phyloP scores from a whole-genome alignment of 345 rosid genomes.

The Zanthoxylum bungeanum region DNA sequence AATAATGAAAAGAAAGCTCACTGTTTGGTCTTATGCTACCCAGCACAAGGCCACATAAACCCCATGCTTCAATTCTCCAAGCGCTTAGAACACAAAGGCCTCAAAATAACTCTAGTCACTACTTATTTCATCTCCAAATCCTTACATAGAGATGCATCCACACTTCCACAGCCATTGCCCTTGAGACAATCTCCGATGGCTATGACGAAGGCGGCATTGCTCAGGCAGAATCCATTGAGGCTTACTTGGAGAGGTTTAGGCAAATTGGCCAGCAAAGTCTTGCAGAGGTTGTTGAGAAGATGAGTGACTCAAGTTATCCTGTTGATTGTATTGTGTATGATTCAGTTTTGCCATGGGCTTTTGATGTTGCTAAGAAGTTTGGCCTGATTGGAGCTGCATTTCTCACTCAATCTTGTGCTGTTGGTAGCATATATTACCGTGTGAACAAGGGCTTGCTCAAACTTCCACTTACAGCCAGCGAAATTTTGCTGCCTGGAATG shows the following conservation, averaged over 20 bases:
- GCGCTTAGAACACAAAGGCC: slow-evolving; percentile 15
- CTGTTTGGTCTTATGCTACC: no score
- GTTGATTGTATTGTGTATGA: slow-evolving; percentile 26
- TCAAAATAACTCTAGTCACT: slow-evolving; percentile 16
- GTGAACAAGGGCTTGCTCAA: slow-evolving; percentile 15
- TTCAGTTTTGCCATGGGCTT: slow-evolving; percentile 30
- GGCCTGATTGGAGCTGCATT: slow-evolving; percentile 30
- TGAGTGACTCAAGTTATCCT: slow-evolving; percentile 2
- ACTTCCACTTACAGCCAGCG: slow-evolving; percentile 17
- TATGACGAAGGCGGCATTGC: slow-evolving; percentile 25
- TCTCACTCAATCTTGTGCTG: slow-evolving; percentile 35
- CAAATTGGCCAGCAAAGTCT: slow-evolving; percentile 24
- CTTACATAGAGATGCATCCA: slow-evolving; percentile 9
- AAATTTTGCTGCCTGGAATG: slow-evolving; percentile 26
- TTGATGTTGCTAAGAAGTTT: slow-evolving; percentile 32
- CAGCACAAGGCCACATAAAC: slow-evolving; percentile 43
- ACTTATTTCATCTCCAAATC: slow-evolving; percentile 18
- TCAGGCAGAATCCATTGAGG: slow-evolving; percentile 8
- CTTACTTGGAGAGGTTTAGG: slow-evolving; percentile 18
- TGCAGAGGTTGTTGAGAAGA: slow-evolving; percentile 12
- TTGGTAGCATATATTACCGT: slow-evolving; percentile 19
- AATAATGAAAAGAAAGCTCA: no score
- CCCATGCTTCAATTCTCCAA: slow-evolving; percentile 40
- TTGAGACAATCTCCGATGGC: slow-evolving; percentile 46
- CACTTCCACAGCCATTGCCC: not conserved